phyloP scores from a whole-genome alignment of 2,329 filamentous ascomycete genomes.

The Cladosporium halotolerans region DNA sequence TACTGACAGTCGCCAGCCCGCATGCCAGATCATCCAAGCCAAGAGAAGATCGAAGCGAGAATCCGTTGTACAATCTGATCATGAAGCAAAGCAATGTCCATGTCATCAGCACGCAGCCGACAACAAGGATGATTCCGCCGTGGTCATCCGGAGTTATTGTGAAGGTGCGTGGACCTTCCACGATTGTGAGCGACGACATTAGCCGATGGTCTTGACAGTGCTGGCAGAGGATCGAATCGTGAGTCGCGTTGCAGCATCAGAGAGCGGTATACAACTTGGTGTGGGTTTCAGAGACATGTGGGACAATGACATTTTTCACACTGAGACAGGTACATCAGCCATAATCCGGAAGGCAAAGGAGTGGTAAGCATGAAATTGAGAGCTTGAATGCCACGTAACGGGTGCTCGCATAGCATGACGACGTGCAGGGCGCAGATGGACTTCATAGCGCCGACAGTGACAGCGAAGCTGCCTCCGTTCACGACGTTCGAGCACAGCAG shows the following conservation, averaged over 20 bases:
- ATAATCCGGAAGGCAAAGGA: not conserved
- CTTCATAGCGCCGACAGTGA: not conserved
- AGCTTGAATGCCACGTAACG: not conserved
- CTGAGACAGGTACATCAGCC: not conserved
- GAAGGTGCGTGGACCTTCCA: constrained; percentile 18
- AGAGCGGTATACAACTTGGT: too few relatives aligned
- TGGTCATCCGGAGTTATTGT: constrained; percentile 20
- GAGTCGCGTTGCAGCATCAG: too few relatives aligned
- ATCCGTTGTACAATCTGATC: constrained; percentile 20
- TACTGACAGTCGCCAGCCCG: constrained; percentile 18
- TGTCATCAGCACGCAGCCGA: constrained; percentile 21
- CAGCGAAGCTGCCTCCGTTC: not conserved
- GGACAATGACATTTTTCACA: too few relatives aligned
- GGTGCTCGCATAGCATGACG: not conserved
- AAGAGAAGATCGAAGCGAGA: constrained; percentile 20
- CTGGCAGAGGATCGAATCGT: too few relatives aligned
- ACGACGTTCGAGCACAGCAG: not conserved
- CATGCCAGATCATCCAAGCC: constrained; percentile 21
- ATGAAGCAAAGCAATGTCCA: constrained; percentile 22
- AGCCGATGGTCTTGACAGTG: too few relatives aligned
- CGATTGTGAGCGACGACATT: not conserved
- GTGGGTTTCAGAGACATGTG: too few relatives aligned
- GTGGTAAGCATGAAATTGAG: not conserved
- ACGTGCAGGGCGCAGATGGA: not conserved
- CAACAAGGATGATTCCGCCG: constrained; percentile 21